Base-by-base conservation (phyloP, 2,329 filamentous ascomycete genomes). In the Stachybotrys chartarum region DNA sequence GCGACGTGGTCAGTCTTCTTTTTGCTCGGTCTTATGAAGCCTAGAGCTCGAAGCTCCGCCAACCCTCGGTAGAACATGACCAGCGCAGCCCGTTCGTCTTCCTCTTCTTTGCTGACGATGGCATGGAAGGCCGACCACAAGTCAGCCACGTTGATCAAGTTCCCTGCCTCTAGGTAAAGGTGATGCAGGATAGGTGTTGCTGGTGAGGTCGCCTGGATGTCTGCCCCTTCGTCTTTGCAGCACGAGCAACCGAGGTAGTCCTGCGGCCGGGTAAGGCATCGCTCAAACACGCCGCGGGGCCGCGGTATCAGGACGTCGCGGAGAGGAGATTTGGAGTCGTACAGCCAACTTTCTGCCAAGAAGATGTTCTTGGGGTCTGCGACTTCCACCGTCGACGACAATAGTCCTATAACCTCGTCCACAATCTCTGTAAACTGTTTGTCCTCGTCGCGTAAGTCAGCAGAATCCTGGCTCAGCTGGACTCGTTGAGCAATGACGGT, bases 1-100 rank as follows among this genome's bases (percentile, higher is more conserved):
- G 90, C 86, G 62, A 97, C 76, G 72, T 97, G 93, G 68, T 97
- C 94, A 30, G 86, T 84, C 78, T 96, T 96, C 78, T 92, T 96
- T 72, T 87, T 89, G 66, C 88, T 97, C 58, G 82, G 80, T 75
- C 94, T 97, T 58, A 97, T 81, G 72, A 97, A 87, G 7, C 94
- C 94, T 64, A 99, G 78, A 54, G 86, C 83, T 69, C 86, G 87
- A 68, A 99, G 72, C 70, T 99, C 94, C 1, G 93, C 90, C 59
- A 97, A 71, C 6, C 83, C 89, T 58, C 85, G 82, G 70, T 97
- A 97, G 72, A 97, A 99, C 56, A 89, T 74, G 47, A 91, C 84
- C 72, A 91, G 78, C 7, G 78, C 80, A 50, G 77, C 78, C 60
- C 82, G 75, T 68, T 85, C 82, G 51, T 79, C 70, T 49, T 65